Conservation (phyloP, 805 yeast genomes). For the Candida berthetii region DNA sequence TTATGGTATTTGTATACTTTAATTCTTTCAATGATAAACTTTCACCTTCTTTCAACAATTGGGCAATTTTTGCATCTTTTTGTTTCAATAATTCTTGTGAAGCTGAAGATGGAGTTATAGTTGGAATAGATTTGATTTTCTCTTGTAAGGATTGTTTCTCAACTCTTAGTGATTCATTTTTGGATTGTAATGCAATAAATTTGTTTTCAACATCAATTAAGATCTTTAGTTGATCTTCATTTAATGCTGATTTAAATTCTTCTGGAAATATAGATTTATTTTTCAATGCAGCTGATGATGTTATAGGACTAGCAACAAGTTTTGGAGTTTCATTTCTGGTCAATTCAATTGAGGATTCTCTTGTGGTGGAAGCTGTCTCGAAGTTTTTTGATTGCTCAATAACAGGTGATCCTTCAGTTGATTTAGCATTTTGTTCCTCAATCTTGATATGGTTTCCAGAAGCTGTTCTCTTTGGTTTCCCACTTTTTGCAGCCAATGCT, state of each 20-base stretch:
- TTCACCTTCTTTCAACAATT: conserved; percentile 72
- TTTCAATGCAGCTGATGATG: conserved; percentile 1
- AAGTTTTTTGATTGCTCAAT: neutral
- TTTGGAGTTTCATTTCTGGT: neutral
- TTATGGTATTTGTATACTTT: conserved; percentile 58
- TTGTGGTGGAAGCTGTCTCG: neutral
- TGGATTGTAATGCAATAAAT: conserved; percentile 7
- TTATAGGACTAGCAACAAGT: neutral
- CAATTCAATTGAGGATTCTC: neutral
- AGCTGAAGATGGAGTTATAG: conserved; percentile 6
- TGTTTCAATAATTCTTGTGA: conserved; percentile 26
- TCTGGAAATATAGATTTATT: neutral
- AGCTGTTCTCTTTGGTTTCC: conserved; percentile 19
- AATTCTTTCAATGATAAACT: conserved; percentile 66
- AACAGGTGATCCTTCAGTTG: neutral
- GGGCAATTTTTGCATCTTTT: conserved; percentile 54
- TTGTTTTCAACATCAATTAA: conserved; percentile 10
- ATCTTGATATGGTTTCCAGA: neutral
- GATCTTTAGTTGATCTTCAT: conserved; percentile 11
- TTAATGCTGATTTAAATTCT: neutral
- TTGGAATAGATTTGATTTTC: conserved; percentile 9
- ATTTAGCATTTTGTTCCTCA: neutral
- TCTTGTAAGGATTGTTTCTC: conserved; percentile 18
- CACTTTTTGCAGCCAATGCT: conserved; percentile 66
- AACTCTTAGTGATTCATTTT: conserved; percentile 9